Conservation (phyloP, 768 basidiomycete genomes). For the Collybiopsis luxurians region DNA sequence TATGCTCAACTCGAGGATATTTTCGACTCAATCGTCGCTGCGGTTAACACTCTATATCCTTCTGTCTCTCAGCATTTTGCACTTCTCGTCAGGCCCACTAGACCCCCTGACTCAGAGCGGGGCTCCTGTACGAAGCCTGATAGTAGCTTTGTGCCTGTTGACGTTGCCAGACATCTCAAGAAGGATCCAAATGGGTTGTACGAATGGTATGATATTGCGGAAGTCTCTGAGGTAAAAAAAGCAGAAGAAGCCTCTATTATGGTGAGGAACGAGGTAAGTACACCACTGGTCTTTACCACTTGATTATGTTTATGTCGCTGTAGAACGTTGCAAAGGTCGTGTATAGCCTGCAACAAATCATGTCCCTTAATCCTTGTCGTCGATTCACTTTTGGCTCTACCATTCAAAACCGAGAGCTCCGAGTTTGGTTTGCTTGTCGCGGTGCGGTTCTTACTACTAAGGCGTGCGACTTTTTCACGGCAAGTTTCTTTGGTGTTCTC, state of each 20-base stretch:
- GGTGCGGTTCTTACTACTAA: background rate
- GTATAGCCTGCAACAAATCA: background rate
- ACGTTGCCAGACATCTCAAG: background rate
- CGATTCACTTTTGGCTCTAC: background rate
- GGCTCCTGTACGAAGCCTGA: background rate
- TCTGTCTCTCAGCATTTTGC: no score
- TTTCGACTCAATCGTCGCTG: no score
- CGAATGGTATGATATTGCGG: background rate
- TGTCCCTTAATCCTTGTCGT: background rate
- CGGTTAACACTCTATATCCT: no score
- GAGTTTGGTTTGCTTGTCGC: background rate
- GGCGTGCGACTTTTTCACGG: background rate
- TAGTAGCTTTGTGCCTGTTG: background rate
- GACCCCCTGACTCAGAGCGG: background rate
- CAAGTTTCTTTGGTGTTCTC: background rate
- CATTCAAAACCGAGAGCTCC: background rate
- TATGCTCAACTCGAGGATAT: no score
- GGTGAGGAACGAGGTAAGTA: background rate
- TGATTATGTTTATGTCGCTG: no score
- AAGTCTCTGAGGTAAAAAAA: background rate
- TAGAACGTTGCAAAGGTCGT: background rate
- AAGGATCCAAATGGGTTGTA: background rate
- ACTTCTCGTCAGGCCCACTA: no score
- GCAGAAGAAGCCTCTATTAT: background rate
- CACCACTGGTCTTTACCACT: no score